phyloP scores from a whole-genome alignment of 2,329 filamentous ascomycete species.

The Calonectria leucothoes region DNA sequence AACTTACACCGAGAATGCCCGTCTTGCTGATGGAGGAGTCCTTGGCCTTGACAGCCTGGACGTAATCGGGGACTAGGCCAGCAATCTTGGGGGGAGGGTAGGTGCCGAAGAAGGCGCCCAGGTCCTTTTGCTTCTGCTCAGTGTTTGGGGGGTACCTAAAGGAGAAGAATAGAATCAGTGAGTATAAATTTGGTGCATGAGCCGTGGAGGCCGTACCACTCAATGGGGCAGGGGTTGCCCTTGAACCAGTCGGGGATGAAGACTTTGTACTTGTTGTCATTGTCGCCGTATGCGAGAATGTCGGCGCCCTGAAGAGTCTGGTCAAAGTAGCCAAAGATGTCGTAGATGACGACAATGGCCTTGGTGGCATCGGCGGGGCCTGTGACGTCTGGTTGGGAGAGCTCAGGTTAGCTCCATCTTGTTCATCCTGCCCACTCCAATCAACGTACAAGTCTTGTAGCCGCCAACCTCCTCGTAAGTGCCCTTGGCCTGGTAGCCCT shows the following conservation, averaged over 20 bases:
- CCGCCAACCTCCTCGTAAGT: slow-evolving; percentile 67
- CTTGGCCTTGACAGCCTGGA: slow-evolving; percentile 63
- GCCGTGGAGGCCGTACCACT: slow-evolving; percentile 50
- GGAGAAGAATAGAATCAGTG: background rate
- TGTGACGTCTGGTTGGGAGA: slow-evolving; percentile 55
- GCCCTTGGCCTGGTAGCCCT: slow-evolving; percentile 67
- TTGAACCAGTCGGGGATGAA: slow-evolving; percentile 95
- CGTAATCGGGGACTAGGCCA: slow-evolving; percentile 64
- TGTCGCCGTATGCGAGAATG: slow-evolving; percentile 67
- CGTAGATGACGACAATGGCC: slow-evolving; percentile 72
- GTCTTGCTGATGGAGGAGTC: slow-evolving; percentile 68
- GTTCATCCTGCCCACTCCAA: background rate
- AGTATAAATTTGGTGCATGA: background rate
- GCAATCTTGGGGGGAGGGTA: slow-evolving; percentile 61
- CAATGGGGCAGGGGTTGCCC: slow-evolving; percentile 72
- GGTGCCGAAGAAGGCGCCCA: slow-evolving; percentile 68
- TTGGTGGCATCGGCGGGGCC: slow-evolving; percentile 62
- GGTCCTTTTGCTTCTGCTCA: slow-evolving; percentile 70
- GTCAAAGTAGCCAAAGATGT: slow-evolving; percentile 78
- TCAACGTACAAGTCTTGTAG: slow-evolving; percentile 61
- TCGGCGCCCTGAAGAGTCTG: slow-evolving; percentile 79
- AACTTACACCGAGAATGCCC: slow-evolving; percentile 69
- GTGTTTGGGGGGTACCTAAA: slow-evolving; percentile 71
- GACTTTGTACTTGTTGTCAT: slow-evolving; percentile 77
- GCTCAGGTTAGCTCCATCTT: slow-evolving; percentile 12